These are phyloP conservation scores for Dendrothele bispora DNA, from an alignment of 768 basidiomycete genomes.

Conservation along the genomic window DNA sequence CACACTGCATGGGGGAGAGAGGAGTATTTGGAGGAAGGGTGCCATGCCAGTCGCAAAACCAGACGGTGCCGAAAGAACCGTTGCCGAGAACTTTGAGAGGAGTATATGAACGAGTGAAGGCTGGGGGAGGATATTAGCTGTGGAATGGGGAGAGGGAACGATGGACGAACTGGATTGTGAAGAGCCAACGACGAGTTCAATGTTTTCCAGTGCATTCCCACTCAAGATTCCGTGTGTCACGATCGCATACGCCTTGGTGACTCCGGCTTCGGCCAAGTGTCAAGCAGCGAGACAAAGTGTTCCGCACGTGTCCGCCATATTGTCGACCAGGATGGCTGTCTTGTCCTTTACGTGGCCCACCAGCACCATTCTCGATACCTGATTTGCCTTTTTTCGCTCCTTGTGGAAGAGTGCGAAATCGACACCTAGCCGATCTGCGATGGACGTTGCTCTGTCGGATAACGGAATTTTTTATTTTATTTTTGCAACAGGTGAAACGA, in stretches of 20 bases:
- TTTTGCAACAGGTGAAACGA: constrained; percentile 97
- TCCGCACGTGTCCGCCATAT: constrained; percentile 98
- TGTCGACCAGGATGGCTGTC: constrained; percentile 93
- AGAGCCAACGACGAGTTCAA: constrained; percentile 74
- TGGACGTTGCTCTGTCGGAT: constrained; percentile 86
- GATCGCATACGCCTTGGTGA: constrained; percentile 81
- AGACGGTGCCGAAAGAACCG: constrained; percentile 98
- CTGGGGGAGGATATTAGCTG: constrained; percentile 38
- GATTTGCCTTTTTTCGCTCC: constrained; percentile 95
- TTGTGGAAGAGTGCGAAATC: constrained; percentile 99
- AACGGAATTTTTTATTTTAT: no score
- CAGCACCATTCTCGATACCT: constrained; percentile 92
- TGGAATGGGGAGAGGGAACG: constrained; percentile 12
- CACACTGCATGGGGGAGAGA: constrained; percentile 94
- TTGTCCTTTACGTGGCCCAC: constrained; percentile 94
- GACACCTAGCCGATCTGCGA: constrained; percentile 93
- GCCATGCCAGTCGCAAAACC: constrained; percentile 99
- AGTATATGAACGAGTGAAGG: constrained; percentile 85
- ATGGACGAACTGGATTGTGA: constrained; percentile 72
- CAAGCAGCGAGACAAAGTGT: constrained; percentile 90
- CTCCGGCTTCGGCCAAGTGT: constrained; percentile 88
- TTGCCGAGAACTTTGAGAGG: constrained; percentile 96
- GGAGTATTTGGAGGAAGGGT: constrained; percentile 89
- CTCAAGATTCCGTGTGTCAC: constrained; percentile 97
- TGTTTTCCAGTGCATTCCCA: constrained; percentile 78